Evolutionary conservation across 441 rosid species (phyloP).

Genomic region (Pelargonium fulgidum): DNA sequence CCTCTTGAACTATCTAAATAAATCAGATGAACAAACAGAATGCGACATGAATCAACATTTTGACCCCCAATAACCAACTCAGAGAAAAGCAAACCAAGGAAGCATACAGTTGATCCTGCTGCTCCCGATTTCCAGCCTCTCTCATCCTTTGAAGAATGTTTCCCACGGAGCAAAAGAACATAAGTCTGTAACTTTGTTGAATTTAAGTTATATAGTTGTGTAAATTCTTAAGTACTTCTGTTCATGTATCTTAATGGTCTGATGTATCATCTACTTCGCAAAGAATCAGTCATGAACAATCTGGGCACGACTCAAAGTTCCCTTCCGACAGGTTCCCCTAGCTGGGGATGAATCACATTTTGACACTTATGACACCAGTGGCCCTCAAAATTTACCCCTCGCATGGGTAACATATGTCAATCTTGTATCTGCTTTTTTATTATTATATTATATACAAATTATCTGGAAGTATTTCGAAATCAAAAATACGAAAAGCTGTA

Average conservation of each 20-base stretch:
- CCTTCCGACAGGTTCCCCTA: constrained; percentile 75
- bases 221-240: not conserved
- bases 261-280: constrained; percentile 27
- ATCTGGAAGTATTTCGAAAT: not conserved
- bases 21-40: no score
- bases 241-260: not conserved
- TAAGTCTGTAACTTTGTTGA: constrained; percentile 32
- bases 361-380: constrained; percentile 88
- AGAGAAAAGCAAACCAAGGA: constrained; percentile 45
- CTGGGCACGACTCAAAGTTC: constrained; percentile 82
- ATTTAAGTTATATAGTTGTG: not conserved
- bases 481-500: not conserved
- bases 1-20: no score
- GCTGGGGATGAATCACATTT: constrained; percentile 77
- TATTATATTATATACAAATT: not conserved
- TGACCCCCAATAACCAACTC: constrained; percentile 55
- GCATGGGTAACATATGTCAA: constrained; percentile 35
- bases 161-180: constrained; percentile 81
- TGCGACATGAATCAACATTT: no score
- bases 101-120: constrained; percentile 74
- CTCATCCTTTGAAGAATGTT: constrained; percentile 84
- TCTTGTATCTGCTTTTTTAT: not conserved
- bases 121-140: constrained; percentile 83
- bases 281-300: constrained; percentile 72
- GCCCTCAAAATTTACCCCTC: constrained; percentile 80